Conservation (phyloP, 2,329 filamentous ascomycete species). For the Colletotrichum siamense region DNA sequence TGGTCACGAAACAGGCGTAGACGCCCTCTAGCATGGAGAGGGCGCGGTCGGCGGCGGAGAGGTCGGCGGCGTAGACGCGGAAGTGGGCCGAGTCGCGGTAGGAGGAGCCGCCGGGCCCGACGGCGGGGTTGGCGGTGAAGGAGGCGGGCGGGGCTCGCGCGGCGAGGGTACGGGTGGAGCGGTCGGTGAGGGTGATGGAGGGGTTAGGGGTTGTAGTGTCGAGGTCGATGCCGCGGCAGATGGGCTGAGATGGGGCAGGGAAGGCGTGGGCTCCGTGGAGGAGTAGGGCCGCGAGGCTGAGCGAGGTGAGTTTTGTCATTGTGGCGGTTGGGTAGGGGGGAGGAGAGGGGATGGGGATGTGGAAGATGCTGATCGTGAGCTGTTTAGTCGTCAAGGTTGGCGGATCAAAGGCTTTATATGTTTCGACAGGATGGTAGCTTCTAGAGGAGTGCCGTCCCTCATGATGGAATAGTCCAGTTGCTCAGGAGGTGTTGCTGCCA, state of each 20-base stretch:
- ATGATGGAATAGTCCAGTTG: background rate
- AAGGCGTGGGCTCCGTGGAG: background rate
- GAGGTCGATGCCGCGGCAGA: background rate
- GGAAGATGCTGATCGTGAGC: background rate
- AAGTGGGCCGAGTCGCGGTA: slow-evolving; percentile 42
- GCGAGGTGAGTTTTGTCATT: background rate
- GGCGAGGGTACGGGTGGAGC: background rate
- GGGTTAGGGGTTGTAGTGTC: background rate
- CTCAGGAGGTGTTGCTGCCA: background rate
- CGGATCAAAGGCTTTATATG: background rate
- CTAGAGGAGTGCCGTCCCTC: background rate
- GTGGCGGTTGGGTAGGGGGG: background rate
- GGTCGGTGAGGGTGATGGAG: background rate
- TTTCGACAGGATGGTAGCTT: background rate
- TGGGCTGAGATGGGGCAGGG: background rate
- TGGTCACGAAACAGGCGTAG: slow-evolving; percentile 43
- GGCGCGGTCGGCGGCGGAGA: slow-evolving; percentile 26
- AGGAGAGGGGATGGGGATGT: rapidly evolving
- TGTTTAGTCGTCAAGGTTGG: rapidly evolving
- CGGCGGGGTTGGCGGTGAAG: background rate
- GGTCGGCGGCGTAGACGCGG: slow-evolving; percentile 37
- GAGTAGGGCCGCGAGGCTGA: background rate
- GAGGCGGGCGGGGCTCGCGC: background rate
- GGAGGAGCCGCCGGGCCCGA: slow-evolving; percentile 33
- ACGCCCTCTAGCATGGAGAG: slow-evolving; percentile 51